These are phyloP conservation scores for Sarocladium oryzae DNA, from an alignment of 2,329 filamentous ascomycete genomes.

Conservation along the genomic window DNA sequence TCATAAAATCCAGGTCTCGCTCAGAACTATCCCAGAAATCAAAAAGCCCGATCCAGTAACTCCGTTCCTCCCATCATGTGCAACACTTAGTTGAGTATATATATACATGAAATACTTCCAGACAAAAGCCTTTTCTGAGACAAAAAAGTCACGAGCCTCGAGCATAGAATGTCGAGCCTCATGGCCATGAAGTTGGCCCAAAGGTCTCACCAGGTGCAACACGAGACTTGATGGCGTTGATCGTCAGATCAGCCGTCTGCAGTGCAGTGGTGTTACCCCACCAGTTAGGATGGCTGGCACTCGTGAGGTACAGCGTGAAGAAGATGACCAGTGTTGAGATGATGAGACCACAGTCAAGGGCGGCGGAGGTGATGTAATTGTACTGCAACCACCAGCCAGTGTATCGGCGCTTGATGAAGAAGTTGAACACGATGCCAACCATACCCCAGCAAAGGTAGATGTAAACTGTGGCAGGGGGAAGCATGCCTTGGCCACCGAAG, in stretches of 20 bases:
- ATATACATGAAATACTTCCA: conserved; percentile 1
- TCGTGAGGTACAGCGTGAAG: conserved; percentile 58
- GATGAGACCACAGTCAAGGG: conserved; percentile 61
- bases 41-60: not conserved
- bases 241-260: conserved; percentile 39
- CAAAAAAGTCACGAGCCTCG: not conserved
- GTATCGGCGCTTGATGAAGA: conserved; percentile 56
- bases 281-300: conserved; percentile 50
- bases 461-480: conserved; percentile 64
- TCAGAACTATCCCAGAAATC: not conserved
- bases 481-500: conserved; percentile 55
- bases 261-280: conserved; percentile 49
- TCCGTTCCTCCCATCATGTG: not conserved
- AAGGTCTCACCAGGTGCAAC: conserved; percentile 40
- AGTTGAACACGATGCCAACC: conserved; percentile 64
- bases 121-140: too few species aligned
- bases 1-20: conserved; percentile 4
- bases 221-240: conserved; percentile 34
- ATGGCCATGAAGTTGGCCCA: conserved; percentile 44
- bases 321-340: conserved; percentile 64
- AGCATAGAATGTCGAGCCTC: too few species aligned
- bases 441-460: conserved; percentile 67
- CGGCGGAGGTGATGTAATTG: conserved; percentile 70
- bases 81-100: not conserved
- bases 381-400: conserved; percentile 72